A percentile compares a stretch with the other conserved stretches of the same genome.
Evolutionary conservation across 805 yeast species (phyloP).

Genomic region (Blastobotrys chiropterorum): DNA sequence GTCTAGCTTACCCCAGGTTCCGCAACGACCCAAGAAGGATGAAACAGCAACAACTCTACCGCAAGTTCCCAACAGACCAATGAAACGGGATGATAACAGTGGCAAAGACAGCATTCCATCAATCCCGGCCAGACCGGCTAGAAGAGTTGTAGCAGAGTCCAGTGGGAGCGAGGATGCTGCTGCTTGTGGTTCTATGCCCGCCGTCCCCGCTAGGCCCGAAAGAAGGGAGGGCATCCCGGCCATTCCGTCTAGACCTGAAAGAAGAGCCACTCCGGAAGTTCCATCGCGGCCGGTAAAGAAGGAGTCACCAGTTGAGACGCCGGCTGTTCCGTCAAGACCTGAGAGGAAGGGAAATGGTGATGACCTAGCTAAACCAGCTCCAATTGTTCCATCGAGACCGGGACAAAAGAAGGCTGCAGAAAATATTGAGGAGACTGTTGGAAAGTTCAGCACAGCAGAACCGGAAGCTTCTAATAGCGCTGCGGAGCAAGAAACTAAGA

Average conservation of each 20-base stretch:
- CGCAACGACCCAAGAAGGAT: background rate
- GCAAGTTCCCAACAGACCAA: no score
- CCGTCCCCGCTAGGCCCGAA: slow-evolving; percentile 7
- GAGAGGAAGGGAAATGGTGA: background rate
- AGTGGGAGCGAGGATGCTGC: background rate
- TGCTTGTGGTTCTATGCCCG: slow-evolving; percentile 7
- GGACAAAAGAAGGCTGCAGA: background rate
- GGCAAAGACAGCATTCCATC: background rate
- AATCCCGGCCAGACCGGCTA: slow-evolving; percentile 11
- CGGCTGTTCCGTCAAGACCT: slow-evolving; percentile 6
- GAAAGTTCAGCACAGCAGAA: no score
- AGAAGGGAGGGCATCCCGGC: slow-evolving; percentile 2
- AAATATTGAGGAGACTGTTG: no score
- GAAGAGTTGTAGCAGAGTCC: background rate
- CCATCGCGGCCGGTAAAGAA: background rate
- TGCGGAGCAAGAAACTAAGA: no score
- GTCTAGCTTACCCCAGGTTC: background rate
- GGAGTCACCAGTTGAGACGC: background rate
- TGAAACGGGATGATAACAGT: background rate
- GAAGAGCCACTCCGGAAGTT: background rate
- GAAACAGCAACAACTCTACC: background rate
- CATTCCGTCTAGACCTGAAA: slow-evolving; percentile 3
- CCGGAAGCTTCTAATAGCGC: no score
- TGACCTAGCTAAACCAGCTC: no score
- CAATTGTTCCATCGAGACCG: background rate